Evolutionary conservation across 306 rosid genomes (phyloP).

Genomic region (Hippophae rhamnoides): DNA sequence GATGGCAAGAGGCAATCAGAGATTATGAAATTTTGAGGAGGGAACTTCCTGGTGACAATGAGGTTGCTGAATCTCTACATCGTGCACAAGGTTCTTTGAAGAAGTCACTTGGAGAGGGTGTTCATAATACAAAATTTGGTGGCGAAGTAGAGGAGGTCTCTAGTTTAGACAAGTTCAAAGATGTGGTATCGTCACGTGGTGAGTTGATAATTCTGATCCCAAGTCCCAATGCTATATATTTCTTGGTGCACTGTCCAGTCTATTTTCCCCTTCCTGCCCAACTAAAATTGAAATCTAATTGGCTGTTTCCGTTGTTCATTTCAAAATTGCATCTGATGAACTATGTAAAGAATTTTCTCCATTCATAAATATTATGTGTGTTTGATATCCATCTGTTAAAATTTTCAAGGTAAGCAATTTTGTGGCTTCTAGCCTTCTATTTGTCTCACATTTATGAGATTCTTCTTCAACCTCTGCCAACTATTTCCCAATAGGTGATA

Average conservation of each 20-base stretch:
- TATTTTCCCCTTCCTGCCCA: constrained; percentile 12
- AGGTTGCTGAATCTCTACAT: constrained; percentile 61
- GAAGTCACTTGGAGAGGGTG: constrained; percentile 34
- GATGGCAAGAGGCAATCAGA: constrained; percentile 79
- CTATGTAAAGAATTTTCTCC: constrained; percentile 70
- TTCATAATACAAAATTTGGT: constrained; percentile 33
- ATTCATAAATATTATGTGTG: constrained; percentile 60
- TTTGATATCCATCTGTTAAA: constrained; percentile 63
- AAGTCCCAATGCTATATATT: neutral
- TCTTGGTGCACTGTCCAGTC: neutral
- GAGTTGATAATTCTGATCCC: constrained; percentile 16
- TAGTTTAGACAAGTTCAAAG: constrained; percentile 50
- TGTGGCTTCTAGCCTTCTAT: neutral
- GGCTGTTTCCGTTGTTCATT: constrained; percentile 72
- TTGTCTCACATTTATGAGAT: neutral
- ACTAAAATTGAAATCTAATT: constrained; percentile 25
- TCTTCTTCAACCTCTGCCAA: neutral
- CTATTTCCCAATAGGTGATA: neutral
- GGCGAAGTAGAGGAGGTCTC: constrained; percentile 78
- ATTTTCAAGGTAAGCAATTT: constrained; percentile 52
- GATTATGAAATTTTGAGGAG: constrained; percentile 64
- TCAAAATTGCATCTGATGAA: constrained; percentile 57
- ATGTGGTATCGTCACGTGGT: constrained; percentile 61
- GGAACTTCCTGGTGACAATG: constrained; percentile 64
- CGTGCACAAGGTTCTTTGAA: constrained; percentile 53